These are phyloP conservation scores for Colletotrichum lindemuthianum DNA, from an alignment of 2,329 filamentous ascomycete species.

Conservation along the genomic window DNA sequence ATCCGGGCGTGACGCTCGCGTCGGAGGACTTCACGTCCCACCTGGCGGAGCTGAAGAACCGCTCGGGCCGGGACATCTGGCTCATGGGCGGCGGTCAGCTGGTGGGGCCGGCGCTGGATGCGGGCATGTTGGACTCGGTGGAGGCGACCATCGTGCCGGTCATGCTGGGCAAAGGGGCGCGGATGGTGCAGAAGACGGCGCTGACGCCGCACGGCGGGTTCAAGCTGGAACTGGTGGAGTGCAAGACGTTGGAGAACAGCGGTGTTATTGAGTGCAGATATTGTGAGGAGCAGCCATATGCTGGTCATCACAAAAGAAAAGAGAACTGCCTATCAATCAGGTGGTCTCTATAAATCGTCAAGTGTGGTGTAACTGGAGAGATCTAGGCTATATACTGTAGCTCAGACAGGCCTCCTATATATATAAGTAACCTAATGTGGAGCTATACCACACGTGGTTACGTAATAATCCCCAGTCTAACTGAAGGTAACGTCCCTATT, in stretches of 20 bases:
- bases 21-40: constrained; percentile 33
- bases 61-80: constrained; percentile 45
- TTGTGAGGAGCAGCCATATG: too few species aligned
- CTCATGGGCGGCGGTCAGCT: constrained; percentile 48
- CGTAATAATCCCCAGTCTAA: too few species aligned
- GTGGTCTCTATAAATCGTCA: too few species aligned
- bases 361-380: too few species aligned
- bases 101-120: constrained; percentile 42
- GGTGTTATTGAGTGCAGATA: constrained; percentile 40
- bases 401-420: too few species aligned
- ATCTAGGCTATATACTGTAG: too few species aligned
- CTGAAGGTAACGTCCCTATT: too few species aligned
- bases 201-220: neutral
- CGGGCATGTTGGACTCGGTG: constrained; percentile 44
- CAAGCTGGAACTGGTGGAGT: constrained; percentile 30
- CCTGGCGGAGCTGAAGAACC: constrained; percentile 39
- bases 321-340: too few species aligned
- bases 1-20: constrained; percentile 42
- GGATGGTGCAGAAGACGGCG: constrained; percentile 36
- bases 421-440: too few species aligned
- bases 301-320: too few species aligned
- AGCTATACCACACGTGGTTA: too few species aligned
- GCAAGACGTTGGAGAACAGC: constrained; percentile 32
- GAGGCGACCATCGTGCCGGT: constrained; percentile 44
- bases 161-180: constrained; percentile 40